Conservation (phyloP, 2,329 filamentous ascomycete genomes). For the Diaporthe sp. region DNA sequence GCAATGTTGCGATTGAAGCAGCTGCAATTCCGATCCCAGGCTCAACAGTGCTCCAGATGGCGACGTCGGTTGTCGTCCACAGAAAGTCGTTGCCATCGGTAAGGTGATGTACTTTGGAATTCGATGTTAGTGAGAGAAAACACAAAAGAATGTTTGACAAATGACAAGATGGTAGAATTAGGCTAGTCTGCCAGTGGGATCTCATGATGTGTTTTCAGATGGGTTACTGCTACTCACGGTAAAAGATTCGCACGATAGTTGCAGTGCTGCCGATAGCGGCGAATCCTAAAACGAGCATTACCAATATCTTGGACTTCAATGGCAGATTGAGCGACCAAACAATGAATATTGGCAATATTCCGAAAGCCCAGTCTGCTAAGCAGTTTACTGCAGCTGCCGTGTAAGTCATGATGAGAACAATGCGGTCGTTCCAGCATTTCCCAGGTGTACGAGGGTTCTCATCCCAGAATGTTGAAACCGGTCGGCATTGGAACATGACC, state of each 20-base stretch:
- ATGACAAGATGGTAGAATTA: too few relatives aligned
- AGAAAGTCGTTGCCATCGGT: slow-evolving; percentile 22
- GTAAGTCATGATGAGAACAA: slow-evolving; percentile 17
- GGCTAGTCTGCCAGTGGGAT: not conserved
- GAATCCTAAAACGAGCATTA: slow-evolving; percentile 3
- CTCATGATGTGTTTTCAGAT: not conserved
- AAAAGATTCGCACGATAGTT: slow-evolving; percentile 15
- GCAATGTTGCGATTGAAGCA: slow-evolving; percentile 22
- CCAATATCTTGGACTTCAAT: not conserved
- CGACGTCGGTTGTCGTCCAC: slow-evolving; percentile 26
- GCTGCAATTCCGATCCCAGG: slow-evolving; percentile 28
- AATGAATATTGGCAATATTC: slow-evolving; percentile 19
- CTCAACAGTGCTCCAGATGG: slow-evolving; percentile 31
- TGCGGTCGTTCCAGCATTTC: slow-evolving; percentile 15
- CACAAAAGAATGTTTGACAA: too few relatives aligned
- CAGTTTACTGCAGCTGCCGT: slow-evolving; percentile 21
- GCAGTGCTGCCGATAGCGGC: slow-evolving; percentile 18
- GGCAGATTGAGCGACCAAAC: slow-evolving; percentile 29
- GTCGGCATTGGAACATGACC: slow-evolving; percentile 16
- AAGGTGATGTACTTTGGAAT: slow-evolving; percentile 4
- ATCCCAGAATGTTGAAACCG: not conserved
- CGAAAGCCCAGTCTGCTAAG: slow-evolving; percentile 25
- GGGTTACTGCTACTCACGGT: not conserved
- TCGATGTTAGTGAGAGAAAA: not conserved
- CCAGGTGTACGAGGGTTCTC: slow-evolving; percentile 3